Percentiles rank a stretch among this genome's conserved stretches.
Conservation (phyloP, 768 basidiomycete species). For the Phanerochaete sordida region DNA sequence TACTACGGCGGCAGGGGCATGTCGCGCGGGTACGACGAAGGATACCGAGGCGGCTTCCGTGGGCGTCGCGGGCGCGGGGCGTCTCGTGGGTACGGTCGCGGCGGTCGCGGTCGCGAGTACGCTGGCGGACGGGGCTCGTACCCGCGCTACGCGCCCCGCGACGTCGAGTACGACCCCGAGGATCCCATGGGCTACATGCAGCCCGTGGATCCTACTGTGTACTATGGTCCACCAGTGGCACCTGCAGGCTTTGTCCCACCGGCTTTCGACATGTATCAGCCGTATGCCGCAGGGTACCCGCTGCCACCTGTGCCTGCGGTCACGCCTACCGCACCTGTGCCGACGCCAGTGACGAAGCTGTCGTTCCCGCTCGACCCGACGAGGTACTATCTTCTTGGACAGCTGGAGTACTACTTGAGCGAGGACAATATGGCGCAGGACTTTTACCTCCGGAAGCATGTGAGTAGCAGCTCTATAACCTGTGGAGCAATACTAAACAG, state of each 20-base stretch:
- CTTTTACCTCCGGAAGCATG: conserved; percentile 74
- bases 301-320: conserved; percentile 12
- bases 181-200: neutral
- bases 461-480: conserved; percentile 32
- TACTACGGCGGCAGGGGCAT: conserved; percentile 24
- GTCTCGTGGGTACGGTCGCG: conserved; percentile 30
- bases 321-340: conserved; percentile 36
- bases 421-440: conserved; percentile 89
- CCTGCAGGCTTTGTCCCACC: conserved; percentile 6
- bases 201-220: neutral
- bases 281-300: conserved; percentile 23
- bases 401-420: conserved; percentile 92
- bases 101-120: conserved; percentile 22
- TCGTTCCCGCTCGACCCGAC: conserved; percentile 63
- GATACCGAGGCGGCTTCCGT: conserved; percentile 32
- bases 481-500: neutral
- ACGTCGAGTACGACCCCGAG: conserved; percentile 4
- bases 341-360: conserved; percentile 42
- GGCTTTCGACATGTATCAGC: conserved; percentile 15
- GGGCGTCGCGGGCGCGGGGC: conserved; percentile 28
- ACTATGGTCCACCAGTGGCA: conserved; percentile 7
- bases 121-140: conserved; percentile 8
- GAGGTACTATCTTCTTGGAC: conserved; percentile 67
- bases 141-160: conserved; percentile 9
- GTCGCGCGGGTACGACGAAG: conserved; percentile 31